phyloP scores from a whole-genome alignment of 768 basidiomycete species.

The Boletus reticuloceps region DNA sequence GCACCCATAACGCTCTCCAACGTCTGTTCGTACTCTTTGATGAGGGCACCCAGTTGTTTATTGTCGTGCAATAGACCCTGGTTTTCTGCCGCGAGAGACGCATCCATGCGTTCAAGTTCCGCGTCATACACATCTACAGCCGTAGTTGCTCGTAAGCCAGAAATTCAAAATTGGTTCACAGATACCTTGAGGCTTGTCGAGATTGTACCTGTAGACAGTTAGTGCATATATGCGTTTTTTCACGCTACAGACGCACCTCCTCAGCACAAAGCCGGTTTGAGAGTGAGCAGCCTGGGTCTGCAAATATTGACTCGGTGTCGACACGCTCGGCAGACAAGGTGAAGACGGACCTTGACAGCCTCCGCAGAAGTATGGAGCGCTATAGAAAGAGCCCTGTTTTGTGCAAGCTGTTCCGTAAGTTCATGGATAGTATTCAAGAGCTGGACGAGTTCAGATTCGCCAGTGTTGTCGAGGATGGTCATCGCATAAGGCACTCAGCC shows the following conservation, averaged over 20 bases:
- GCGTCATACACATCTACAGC: conserved; percentile 80
- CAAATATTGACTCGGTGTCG: neutral
- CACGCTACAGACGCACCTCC: conserved; percentile 49
- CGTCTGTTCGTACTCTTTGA: conserved; percentile 97
- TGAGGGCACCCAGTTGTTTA: conserved; percentile 85
- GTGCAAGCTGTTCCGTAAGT: conserved; percentile 78
- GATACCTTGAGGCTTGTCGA: conserved; percentile 82
- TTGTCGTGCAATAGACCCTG: conserved; percentile 87
- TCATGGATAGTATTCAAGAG: conserved; percentile 72
- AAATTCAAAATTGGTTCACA: neutral
- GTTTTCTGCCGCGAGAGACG: conserved; percentile 77
- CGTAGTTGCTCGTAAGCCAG: conserved; percentile 2
- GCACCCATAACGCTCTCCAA: conserved; percentile 90
- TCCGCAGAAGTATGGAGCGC: conserved; percentile 70
- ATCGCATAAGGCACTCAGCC: conserved; percentile 28
- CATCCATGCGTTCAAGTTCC: conserved; percentile 88
- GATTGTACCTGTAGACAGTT: conserved; percentile 60
- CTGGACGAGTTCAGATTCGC: conserved; percentile 59
- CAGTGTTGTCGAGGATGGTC: conserved; percentile 52
- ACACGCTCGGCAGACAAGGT: neutral
- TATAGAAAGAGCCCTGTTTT: conserved; percentile 71
- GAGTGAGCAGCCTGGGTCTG: conserved; percentile 87
- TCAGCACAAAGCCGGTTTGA: conserved; percentile 88
- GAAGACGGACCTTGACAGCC: conserved; percentile 67
- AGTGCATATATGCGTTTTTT: neutral